Conservation (phyloP, 2,329 filamentous ascomycete species). For the Clonostachys byssicola region DNA sequence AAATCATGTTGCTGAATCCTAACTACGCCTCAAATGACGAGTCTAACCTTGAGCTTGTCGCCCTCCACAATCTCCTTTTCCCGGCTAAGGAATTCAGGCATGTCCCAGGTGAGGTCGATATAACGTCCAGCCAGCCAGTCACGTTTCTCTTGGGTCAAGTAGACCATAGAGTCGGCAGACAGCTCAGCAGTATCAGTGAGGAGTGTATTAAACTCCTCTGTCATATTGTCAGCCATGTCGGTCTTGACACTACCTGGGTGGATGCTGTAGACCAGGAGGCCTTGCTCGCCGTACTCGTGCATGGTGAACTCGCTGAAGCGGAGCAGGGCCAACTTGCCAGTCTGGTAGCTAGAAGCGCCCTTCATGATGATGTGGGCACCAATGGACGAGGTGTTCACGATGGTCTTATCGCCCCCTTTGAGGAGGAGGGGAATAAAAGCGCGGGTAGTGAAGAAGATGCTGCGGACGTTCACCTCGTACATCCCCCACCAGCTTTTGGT, state of each 20-base stretch:
- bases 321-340: conserved; percentile 2
- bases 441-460: not conserved
- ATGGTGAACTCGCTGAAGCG: not conserved
- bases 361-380: not conserved
- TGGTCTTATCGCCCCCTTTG: not conserved
- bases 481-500: conserved; percentile 26
- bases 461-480: conserved; percentile 2
- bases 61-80: conserved; percentile 10
- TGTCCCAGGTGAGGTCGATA: conserved; percentile 30
- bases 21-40: not conserved
- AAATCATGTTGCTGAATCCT: no score
- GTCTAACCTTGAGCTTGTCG: conserved; percentile 2
- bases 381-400: not conserved
- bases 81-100: conserved; percentile 24
- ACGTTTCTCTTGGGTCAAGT: conserved; percentile 16
- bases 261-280: conserved; percentile 1
- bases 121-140: conserved; percentile 28
- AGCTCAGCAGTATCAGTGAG: conserved; percentile 9
- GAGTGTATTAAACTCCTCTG: not conserved
- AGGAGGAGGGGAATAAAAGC: conserved; percentile 2
- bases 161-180: conserved; percentile 19
- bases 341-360: conserved; percentile 1
- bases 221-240: not conserved
- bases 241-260: conserved; percentile 3
- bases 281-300: not conserved